Evolutionary conservation across 2,329 filamentous ascomycete genomes (phyloP), one percentile per base, ranked within the genome.

Genomic region (Trichoderma sp.): DNA sequence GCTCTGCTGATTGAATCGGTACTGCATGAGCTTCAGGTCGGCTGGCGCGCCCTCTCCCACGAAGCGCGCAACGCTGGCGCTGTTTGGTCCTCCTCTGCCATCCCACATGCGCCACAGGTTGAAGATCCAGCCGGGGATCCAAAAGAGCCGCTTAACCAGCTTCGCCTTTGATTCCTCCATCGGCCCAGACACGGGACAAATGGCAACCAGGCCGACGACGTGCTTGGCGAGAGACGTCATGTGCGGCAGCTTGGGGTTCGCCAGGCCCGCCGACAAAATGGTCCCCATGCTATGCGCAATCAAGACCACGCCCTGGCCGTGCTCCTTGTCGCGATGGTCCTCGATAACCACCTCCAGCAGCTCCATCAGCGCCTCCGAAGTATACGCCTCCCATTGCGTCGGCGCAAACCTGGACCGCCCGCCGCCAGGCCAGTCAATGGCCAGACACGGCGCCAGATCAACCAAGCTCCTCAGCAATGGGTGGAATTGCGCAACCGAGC

Each of bases 241-340:
- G 70, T 89, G 81, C 1, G 85, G 79, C 24, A 73, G 53, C 16
- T 73, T 74, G 2, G 71, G 76, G 73, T 79, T 83, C 11, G 93
- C 90, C 63, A 98, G 82, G 19, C 91, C 82, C 31, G 92, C 90
- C 6, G 91, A 88, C 24, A 97, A 82, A 3, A 92, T 92, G 70
- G 92, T 94, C 7, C 96, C 96, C 88, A 97, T 91, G 77, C 93
- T 97, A 76, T 99, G 96, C 1, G 91, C 93, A 70, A 98, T 88
- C 35, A 97, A 79, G 24, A 97, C 86, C 16, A 97, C 86, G 4
- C 89, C 87, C 78, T 97, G 94, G 0, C 83, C 83, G 21, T 84
- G 81, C 43, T 87, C 83, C 55, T 85, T 86, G 72, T 92, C 89
- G 52, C 91, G 88, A 75, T 95, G 88, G 57, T 89, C 85, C 49